Conservation (phyloP, 495 filamentous ascomycete genomes). For the Aspergillus steynii region DNA sequence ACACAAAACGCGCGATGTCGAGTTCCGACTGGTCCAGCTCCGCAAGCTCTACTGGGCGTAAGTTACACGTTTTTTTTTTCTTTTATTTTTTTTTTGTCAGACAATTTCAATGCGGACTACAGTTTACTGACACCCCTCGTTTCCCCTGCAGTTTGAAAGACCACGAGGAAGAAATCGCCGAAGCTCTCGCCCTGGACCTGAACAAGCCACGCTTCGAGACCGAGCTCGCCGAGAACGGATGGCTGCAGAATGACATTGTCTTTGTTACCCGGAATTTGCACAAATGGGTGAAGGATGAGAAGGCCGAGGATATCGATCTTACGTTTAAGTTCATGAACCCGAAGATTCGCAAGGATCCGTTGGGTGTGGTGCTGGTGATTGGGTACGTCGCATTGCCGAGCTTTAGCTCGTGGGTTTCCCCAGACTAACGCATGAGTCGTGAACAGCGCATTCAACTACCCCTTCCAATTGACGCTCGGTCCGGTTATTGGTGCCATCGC, state of each 20-base stretch:
- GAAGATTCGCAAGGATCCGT: conserved; percentile 82
- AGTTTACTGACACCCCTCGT: not conserved
- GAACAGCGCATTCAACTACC: conserved; percentile 81
- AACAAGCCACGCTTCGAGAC: conserved; percentile 72
- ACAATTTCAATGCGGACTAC: conserved; percentile 2
- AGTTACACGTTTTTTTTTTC: conserved; percentile 2
- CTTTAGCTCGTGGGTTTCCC: not conserved
- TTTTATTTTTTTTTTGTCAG: no score
- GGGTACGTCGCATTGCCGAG: conserved; percentile 52
- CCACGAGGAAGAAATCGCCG: conserved; percentile 64
- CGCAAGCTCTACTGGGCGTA: conserved; percentile 92
- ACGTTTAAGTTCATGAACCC: conserved; percentile 67
- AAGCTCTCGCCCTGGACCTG: conserved; percentile 73
- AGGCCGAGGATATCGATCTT: conserved; percentile 65
- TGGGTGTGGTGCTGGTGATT: conserved; percentile 82
- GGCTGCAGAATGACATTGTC: conserved; percentile 75
- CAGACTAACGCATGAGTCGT: conserved; percentile 10
- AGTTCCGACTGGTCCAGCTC: conserved; percentile 81
- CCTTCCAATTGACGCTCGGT: conserved; percentile 73
- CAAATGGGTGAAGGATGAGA: conserved; percentile 81
- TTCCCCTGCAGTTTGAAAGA: conserved; percentile 60
- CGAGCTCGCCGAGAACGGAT: conserved; percentile 67
- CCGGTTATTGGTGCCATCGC: conserved; percentile 88
- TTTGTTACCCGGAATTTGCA: conserved; percentile 72
- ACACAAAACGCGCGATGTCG: conserved; percentile 76